phyloP scores from a whole-genome alignment of 768 basidiomycete species.

The Tylopilus vinaceipallidus region DNA sequence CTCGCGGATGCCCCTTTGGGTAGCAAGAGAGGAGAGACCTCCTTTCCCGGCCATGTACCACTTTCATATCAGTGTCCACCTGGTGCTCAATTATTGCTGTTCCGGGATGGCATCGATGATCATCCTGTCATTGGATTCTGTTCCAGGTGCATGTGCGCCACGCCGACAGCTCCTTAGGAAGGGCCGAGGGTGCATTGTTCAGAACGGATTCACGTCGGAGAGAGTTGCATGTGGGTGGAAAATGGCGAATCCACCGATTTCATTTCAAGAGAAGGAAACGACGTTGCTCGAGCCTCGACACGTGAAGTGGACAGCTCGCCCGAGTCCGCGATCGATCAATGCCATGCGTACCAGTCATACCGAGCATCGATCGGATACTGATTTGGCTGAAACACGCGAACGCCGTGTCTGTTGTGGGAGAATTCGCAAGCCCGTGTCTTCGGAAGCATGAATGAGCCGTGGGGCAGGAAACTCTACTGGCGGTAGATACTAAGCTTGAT shows the following conservation, averaged over 20 bases:
- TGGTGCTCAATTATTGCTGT: neutral
- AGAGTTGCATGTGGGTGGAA: neutral
- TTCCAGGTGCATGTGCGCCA: neutral
- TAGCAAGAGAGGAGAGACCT: neutral
- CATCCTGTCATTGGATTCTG: neutral
- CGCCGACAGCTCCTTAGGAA: neutral
- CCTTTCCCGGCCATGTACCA: conserved; percentile 7
- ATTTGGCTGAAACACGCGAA: conserved; percentile 5
- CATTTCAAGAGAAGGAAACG: conserved; percentile 1
- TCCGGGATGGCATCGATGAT: conserved; percentile 1
- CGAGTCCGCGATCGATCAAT: neutral
- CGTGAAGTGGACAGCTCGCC: neutral
- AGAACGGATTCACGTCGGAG: conserved; percentile 8
- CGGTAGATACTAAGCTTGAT: neutral
- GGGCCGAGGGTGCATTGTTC: neutral
- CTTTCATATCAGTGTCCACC: neutral
- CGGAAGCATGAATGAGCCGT: neutral
- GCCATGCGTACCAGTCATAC: conserved; percentile 6
- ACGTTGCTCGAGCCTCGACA: neutral
- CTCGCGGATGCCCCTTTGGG: conserved; percentile 1
- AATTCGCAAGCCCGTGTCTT: neutral
- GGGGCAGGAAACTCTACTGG: neutral
- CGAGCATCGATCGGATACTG: conserved; percentile 5
- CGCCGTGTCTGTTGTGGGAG: neutral
- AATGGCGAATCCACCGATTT: conserved; percentile 11